A percentile compares a stretch with the other conserved stretches of the same genome.
phyloP scores from a whole-genome alignment of 2,329 filamentous ascomycete species.

The Botrytis byssoidea region DNA sequence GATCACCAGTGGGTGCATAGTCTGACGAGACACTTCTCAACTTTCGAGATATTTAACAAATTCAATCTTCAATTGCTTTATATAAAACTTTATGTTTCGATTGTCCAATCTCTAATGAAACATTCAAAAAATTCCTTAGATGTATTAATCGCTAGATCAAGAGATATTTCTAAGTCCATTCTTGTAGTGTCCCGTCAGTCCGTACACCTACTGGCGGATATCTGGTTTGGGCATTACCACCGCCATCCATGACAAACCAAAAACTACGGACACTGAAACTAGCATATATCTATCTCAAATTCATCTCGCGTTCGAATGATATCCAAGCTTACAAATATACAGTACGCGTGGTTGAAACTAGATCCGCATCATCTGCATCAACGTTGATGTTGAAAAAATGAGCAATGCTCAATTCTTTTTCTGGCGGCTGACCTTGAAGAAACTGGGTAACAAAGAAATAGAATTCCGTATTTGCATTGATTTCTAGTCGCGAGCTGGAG shows the following conservation, averaged over 20 bases:
- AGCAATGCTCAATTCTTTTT: not conserved
- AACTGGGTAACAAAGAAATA: not conserved
- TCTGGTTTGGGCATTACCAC: not conserved
- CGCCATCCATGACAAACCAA: not conserved
- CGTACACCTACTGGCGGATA: too few relatives aligned
- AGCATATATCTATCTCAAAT: not conserved
- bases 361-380: not conserved
- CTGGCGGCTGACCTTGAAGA: not conserved
- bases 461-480: not conserved
- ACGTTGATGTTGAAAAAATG: not conserved
- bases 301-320: not conserved
- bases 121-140: too few relatives aligned
- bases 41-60: not conserved
- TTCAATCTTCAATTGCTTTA: not conserved
- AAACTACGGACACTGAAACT: not conserved
- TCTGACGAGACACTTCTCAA: not conserved
- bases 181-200: too few relatives aligned
- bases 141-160: too few relatives aligned
- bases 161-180: too few relatives aligned
- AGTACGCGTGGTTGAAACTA: not conserved
- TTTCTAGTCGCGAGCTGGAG: not conserved
- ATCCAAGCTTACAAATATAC: not conserved
- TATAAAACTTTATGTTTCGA: not conserved
- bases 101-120: not conserved
- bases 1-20: too few relatives aligned